These are phyloP conservation scores for Nakazawaea siamensis DNA, from an alignment of 805 yeast genomes.

Conservation along the genomic window DNA sequence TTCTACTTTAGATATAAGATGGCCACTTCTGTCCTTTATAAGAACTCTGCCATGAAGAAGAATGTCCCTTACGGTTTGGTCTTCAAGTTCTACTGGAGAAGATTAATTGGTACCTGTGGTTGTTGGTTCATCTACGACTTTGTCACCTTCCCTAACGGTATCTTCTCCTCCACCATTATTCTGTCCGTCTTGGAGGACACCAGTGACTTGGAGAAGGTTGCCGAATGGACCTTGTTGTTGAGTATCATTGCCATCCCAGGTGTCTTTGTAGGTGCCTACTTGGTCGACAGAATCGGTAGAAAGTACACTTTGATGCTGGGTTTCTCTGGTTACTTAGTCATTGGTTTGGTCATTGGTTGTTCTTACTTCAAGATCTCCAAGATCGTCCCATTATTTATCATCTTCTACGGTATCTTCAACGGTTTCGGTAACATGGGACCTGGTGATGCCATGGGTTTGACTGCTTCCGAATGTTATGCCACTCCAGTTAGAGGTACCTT, in stretches of 20 bases:
- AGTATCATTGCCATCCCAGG: conserved; percentile 68
- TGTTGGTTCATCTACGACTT: conserved; percentile 80
- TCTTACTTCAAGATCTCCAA: conserved; percentile 47
- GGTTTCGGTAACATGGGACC: conserved; percentile 72
- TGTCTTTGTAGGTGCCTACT: conserved; percentile 57
- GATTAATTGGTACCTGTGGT: conserved; percentile 62
- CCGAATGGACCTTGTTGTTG: conserved; percentile 67
- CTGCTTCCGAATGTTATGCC: conserved; percentile 61
- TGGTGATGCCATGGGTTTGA: conserved; percentile 66
- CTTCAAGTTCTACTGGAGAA: conserved; percentile 57
- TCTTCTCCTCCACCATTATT: conserved; percentile 57
- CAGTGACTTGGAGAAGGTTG: conserved; percentile 43
- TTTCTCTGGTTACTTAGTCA: conserved; percentile 59
- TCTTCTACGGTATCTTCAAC: conserved; percentile 69
- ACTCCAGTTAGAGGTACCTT: conserved; percentile 72
- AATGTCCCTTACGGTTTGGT: conserved; percentile 53
- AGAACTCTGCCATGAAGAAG: conserved; percentile 52
- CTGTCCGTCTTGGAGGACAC: conserved; percentile 35
- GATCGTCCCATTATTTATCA: conserved; percentile 55
- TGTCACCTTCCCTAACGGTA: conserved; percentile 73
- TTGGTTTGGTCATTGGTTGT: conserved; percentile 66
- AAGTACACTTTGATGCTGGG: conserved; percentile 67
- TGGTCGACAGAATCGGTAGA: conserved; percentile 61
- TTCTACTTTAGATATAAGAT: conserved; percentile 66
- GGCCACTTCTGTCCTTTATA: conserved; percentile 59